These are phyloP conservation scores for Camelina hispida DNA, from an alignment of 345 rosid genomes.

Conservation along the genomic window DNA sequence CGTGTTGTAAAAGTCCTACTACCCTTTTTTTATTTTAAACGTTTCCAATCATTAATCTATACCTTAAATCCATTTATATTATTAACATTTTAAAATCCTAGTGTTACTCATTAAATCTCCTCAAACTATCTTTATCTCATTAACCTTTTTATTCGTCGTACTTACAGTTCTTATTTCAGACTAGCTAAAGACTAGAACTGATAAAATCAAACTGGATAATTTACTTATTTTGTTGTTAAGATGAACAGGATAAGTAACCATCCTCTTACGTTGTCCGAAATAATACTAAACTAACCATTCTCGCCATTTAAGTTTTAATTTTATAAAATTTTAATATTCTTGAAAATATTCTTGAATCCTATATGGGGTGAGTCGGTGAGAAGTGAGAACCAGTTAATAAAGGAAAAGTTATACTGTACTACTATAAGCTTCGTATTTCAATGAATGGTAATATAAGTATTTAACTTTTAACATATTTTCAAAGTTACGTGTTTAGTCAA, in stretches of 20 bases:
- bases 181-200: not conserved
- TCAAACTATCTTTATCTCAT: not conserved
- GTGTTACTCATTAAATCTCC: not conserved
- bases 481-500: too few relatives aligned
- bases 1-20: constrained; percentile 29
- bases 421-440: too few relatives aligned
- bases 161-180: not conserved
- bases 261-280: too few relatives aligned
- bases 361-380: too few relatives aligned
- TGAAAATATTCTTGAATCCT: too few relatives aligned
- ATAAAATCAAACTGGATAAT: not conserved
- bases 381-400: too few relatives aligned
- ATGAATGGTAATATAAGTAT: too few relatives aligned
- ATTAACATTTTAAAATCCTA: not conserved
- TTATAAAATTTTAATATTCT: too few relatives aligned
- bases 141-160: not conserved
- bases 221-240: not conserved
- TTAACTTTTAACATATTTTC: too few relatives aligned
- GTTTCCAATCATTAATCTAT: constrained; percentile 37
- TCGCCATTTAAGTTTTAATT: too few relatives aligned
- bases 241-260: not conserved
- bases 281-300: too few relatives aligned
- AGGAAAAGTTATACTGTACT: too few relatives aligned
- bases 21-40: constrained; percentile 5
- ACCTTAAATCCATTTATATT: constrained; percentile 12